Conservation (phyloP, 2,329 filamentous ascomycete genomes). For the Pyrenochaeta sp. region DNA sequence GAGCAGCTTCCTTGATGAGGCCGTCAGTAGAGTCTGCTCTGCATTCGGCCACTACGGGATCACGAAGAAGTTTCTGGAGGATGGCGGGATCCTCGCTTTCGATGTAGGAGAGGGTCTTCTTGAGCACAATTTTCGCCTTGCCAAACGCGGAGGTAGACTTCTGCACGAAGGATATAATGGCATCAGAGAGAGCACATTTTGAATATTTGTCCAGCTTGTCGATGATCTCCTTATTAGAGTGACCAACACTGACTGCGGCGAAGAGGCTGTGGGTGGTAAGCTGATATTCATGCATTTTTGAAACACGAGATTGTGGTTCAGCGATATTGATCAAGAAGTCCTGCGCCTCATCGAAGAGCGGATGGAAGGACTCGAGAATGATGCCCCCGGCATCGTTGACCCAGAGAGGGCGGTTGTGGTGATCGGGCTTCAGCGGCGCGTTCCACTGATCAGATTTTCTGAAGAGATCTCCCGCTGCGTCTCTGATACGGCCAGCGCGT, state of each 20-base stretch:
- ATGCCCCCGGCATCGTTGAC: constrained; percentile 89
- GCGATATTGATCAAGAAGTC: constrained; percentile 96
- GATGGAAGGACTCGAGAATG: constrained; percentile 92
- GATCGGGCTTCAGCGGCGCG: constrained; percentile 83
- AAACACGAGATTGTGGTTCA: constrained; percentile 88
- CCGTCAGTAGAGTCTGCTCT: constrained; percentile 76
- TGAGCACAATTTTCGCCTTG: constrained; percentile 93
- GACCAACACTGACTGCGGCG: constrained; percentile 92
- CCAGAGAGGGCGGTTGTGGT: constrained; percentile 89
- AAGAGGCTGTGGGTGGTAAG: constrained; percentile 93
- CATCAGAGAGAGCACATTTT: constrained; percentile 85
- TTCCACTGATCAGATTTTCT: constrained; percentile 80
- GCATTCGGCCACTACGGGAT: constrained; percentile 80
- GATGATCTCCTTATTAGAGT: constrained; percentile 89
- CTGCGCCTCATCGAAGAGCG: constrained; percentile 83
- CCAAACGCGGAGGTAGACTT: constrained; percentile 89
- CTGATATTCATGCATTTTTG: constrained; percentile 91
- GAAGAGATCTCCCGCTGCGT: constrained; percentile 64
- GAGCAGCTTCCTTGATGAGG: constrained; percentile 80
- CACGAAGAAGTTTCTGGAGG: constrained; percentile 84
- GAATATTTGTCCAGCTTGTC: constrained; percentile 85
- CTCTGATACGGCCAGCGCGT: constrained; percentile 38
- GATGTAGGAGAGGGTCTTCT: constrained; percentile 92
- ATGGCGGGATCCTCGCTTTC: constrained; percentile 90
- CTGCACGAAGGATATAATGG: constrained; percentile 79